Evolutionary conservation across 2,329 filamentous ascomycete genomes (phyloP), one percentile per base, ranked within the genome.

Genomic region (Zasmidium angulare): DNA sequence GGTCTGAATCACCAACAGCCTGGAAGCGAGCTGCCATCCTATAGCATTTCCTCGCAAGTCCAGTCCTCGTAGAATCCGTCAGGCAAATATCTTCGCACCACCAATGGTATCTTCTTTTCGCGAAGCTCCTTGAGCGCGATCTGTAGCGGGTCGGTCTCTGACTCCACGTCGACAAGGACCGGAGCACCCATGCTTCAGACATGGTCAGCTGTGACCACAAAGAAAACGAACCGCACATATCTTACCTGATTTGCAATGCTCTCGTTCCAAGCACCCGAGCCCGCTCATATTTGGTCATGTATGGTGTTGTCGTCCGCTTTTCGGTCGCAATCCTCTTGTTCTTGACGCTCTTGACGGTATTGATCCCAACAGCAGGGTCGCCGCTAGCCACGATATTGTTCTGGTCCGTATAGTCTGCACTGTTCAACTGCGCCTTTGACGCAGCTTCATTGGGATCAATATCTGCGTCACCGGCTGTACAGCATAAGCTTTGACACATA

Each of bases 51-150:
- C 79, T 98, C 95, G 78, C 93, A 97, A 36, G 93, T 96, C 95
- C 95, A 99, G 77, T 99, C 95, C 83, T 99, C 95, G 77, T 98
- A 98, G 91, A 86, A 96, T 81, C 95, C 95, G 79, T 99, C 95
- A 21, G 95, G 95, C 74, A 99, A 84, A 79, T 98, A 99, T 73
- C 95, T 86, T 75, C 95, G 86, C 65, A 99, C 90, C 58, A 99
- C 95, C 62, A 99, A 79, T 22, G 95, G 95, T 56, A 99, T 96
- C 84, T 99, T 99, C 85, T 98, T 98, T 81, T 98, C 93, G 65
- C 91, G 87, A 75, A 99, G 82, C 79, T 99, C 95, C 80, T 98
- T 98, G 76, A 97, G 90, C 22, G 95, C 95, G 74, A 99, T 98
- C 78, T 97, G 92, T 57, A 99, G 82, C 48, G 95, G 95, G 79